phyloP scores from a whole-genome alignment of 2,329 filamentous ascomycete species.

The Fusarium xylarioides region DNA sequence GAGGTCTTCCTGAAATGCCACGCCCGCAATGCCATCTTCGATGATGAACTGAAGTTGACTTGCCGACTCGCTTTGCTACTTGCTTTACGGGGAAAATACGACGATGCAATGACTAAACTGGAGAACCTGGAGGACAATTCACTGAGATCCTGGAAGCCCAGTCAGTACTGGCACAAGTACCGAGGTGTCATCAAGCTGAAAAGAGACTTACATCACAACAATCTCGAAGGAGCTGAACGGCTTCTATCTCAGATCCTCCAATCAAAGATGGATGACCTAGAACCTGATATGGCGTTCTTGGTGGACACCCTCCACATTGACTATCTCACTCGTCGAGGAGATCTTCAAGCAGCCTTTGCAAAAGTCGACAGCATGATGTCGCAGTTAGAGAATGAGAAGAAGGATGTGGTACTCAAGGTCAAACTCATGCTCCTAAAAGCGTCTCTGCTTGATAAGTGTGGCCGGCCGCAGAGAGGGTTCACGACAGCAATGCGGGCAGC shows the following conservation, averaged over 20 bases:
- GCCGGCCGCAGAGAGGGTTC: constrained; percentile 78
- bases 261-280: constrained; percentile 59
- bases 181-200: constrained; percentile 72
- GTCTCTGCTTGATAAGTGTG: constrained; percentile 72
- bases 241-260: constrained; percentile 64
- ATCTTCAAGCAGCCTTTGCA: constrained; percentile 57
- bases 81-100: constrained; percentile 74
- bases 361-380: constrained; percentile 58
- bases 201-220: constrained; percentile 66
- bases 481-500: constrained; percentile 80
- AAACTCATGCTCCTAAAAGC: constrained; percentile 78
- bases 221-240: constrained; percentile 60
- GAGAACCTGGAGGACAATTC: constrained; percentile 64
- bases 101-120: constrained; percentile 64
- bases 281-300: constrained; percentile 61
- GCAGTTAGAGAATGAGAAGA: constrained; percentile 55
- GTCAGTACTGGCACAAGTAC: constrained; percentile 77
- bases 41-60: constrained; percentile 80
- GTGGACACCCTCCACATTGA: constrained; percentile 64
- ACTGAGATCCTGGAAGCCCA: constrained; percentile 78
- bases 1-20: constrained; percentile 83
- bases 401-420: constrained; percentile 71
- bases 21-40: constrained; percentile 64
- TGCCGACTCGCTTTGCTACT: constrained; percentile 72
- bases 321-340: constrained; percentile 58